Evolutionary conservation across 805 yeast genomes (phyloP).

Genomic region (Ogataea parapolymorpha): DNA sequence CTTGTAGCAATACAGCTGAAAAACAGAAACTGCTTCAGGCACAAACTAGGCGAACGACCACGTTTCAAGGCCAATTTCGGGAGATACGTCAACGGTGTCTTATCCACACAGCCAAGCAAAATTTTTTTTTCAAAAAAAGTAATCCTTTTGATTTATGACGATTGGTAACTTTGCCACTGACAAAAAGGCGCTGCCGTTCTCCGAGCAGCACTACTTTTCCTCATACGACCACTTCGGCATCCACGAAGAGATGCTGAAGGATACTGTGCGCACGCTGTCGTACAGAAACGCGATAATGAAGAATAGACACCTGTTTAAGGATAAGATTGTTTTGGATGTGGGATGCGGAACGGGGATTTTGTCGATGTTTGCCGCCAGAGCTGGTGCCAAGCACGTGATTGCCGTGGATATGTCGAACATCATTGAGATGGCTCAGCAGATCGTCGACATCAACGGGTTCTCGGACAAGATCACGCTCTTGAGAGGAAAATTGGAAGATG

Average conservation of each 20-base stretch:
- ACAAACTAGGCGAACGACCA: no score
- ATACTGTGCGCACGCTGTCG: slow-evolving; percentile 84
- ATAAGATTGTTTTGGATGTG: slow-evolving; percentile 91
- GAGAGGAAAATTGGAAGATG: slow-evolving; percentile 93
- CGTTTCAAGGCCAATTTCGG: background rate
- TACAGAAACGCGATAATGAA: slow-evolving; percentile 90
- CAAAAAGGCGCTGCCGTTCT: slow-evolving; percentile 56
- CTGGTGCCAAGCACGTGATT: slow-evolving; percentile 98
- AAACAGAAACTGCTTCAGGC: no score
- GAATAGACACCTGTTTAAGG: slow-evolving; percentile 86
- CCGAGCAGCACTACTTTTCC: slow-evolving; percentile 90
- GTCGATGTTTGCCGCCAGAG: slow-evolving; percentile 96
- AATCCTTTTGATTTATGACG: slow-evolving; percentile 5
- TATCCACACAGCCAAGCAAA: slow-evolving; percentile 10
- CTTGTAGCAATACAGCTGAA: no score
- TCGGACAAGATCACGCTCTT: slow-evolving; percentile 81
- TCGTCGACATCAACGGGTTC: slow-evolving; percentile 79
- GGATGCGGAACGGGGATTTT: slow-evolving; percentile 99
- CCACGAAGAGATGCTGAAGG: slow-evolving; percentile 98
- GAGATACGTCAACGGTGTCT: background rate
- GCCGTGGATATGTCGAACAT: slow-evolving; percentile 97
- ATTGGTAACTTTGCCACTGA: slow-evolving; percentile 51
- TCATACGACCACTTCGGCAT: slow-evolving; percentile 97
- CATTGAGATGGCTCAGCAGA: slow-evolving; percentile 92
- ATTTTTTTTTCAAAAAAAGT: slow-evolving; percentile 3